Evolutionary conservation across 768 basidiomycete species (phyloP), one percentile per base, ranked within the genome.

Genomic region (Dioszegia crocea): DNA sequence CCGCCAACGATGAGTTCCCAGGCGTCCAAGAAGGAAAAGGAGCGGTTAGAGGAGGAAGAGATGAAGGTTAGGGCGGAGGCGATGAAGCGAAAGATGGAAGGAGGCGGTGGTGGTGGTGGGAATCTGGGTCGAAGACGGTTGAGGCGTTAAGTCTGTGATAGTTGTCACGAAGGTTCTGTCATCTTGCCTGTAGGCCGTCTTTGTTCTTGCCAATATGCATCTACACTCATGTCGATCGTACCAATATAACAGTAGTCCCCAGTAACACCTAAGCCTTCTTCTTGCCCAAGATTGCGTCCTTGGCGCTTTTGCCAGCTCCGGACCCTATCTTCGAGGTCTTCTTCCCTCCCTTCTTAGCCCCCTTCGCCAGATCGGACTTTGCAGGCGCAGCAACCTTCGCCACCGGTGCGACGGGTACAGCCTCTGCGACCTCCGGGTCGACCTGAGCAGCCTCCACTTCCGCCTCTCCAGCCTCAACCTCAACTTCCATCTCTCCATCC

Each of bases 251-350:
- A 46, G 46, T 40, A 2, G 4, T 53, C 23, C 38, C n/a, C 12
- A 29, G 24, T 30, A n/a, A 48, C 21, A 47, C 48, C 44, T 47
- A 57, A n/a, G 47, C 43, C 52, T 60, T 31, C 52, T 60, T 31
- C 45, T 58, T 60, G 12, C 52, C 64, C 51, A 62, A 12, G 19
- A 73, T 49, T 41, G 61, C 76, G 59, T 80, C 78, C 79, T 87
- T 87, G 36, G 81, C 82, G 57, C 82, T 83, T 74, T 82, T 83
- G 27, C 78, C 76, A 10, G 77, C 77, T 61, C 77, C 55, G 73
- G 39, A 76, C 57, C 10, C 78, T 59, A 59, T 51, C 61, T 77
- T 80, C 51, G 78, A 80, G 75, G 85, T 86, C 77, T 87, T 87
- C 79, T 82, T 85, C 74, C 48, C 52, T 11, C 21, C 54, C 59